Evolutionary conservation across 2,329 filamentous ascomycete species (phyloP).

Genomic region (Xylaria sp.): DNA sequence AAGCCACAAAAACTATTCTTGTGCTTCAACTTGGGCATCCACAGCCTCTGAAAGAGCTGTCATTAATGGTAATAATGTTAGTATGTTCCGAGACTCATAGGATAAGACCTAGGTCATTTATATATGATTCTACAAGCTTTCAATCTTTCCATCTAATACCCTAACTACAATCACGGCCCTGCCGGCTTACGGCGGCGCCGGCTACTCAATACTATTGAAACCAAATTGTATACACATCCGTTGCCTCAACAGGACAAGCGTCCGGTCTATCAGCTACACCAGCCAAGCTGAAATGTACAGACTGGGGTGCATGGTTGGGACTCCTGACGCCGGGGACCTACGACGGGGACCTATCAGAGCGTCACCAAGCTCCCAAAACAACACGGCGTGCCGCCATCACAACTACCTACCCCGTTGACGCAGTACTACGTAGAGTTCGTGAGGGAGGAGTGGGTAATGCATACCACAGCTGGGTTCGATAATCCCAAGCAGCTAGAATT

Average conservation of each 20-base stretch:
- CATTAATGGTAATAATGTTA: neutral
- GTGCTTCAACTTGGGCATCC: conserved; percentile 36
- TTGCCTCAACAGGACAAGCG: neutral
- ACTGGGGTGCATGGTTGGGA: conserved; percentile 10
- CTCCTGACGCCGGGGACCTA: neutral
- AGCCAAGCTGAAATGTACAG: conserved; percentile 15
- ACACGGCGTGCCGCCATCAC: neutral
- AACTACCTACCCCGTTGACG: neutral
- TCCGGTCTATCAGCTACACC: conserved; percentile 1
- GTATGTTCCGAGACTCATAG: neutral
- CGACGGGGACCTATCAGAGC: neutral
- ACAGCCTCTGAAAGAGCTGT: conserved; percentile 23
- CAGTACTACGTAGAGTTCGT: neutral
- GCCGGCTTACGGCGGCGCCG: neutral
- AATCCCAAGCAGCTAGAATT: neutral
- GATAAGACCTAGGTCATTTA: conserved; percentile 1
- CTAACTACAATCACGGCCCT: neutral
- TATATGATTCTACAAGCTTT: neutral
- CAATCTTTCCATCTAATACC: neutral
- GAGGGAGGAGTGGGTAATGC: neutral
- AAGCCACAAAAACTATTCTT: conserved; percentile 25
- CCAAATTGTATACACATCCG: neutral
- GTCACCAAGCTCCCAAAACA: neutral
- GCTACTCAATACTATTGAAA: neutral
- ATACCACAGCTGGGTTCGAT: neutral